Conservation (phyloP, 208 protist genomes). For the Crithidia expoeki region DNA sequence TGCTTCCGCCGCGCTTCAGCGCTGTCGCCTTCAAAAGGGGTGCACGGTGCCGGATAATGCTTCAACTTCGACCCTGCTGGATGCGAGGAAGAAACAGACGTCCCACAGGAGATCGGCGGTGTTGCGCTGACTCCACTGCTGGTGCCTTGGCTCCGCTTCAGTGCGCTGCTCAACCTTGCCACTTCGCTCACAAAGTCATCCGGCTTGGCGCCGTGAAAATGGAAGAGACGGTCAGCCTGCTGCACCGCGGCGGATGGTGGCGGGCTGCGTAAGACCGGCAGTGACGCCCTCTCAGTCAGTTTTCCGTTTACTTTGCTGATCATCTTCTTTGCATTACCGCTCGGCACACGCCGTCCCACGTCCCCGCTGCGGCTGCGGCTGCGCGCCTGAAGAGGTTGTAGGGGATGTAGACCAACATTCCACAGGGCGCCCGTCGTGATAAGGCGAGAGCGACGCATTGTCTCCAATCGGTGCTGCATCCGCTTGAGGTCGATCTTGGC, state of each 20-base stretch:
- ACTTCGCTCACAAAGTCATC: constrained; percentile 10
- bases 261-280: background rate
- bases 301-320: background rate
- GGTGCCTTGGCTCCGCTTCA: background rate
- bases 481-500: constrained; percentile 39
- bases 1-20: constrained; percentile 30
- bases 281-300: background rate
- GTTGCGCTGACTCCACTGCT: background rate
- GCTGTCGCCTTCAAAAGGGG: background rate
- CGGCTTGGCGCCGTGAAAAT: background rate
- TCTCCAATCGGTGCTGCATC: constrained; percentile 32
- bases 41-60: background rate
- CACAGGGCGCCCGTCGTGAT: constrained; percentile 46
- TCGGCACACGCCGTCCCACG: background rate
- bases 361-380: constrained; percentile 13
- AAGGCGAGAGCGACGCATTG: constrained; percentile 43
- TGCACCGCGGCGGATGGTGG: background rate
- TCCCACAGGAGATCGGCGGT: background rate
- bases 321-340: background rate
- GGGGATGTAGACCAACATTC: constrained; percentile 36
- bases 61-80: background rate
- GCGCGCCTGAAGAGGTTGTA: constrained; percentile 13
- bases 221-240: background rate
- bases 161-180: background rate
- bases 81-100: background rate